Conservation (phyloP, 306 rosid species). For the Prunus fruticosa region DNA sequence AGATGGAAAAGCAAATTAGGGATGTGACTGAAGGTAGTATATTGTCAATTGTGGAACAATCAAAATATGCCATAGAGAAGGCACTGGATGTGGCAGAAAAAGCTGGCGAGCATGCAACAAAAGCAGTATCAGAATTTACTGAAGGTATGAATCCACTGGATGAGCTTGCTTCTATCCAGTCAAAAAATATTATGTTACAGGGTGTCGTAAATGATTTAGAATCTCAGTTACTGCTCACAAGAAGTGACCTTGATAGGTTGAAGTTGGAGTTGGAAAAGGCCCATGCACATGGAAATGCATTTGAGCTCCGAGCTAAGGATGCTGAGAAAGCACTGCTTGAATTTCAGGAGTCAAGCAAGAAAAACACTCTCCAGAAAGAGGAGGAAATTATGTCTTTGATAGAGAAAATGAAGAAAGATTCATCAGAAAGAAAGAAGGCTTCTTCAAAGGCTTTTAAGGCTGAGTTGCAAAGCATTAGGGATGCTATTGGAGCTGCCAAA, state of each 20-base stretch:
- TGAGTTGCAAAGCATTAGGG: slow-evolving; percentile 61
- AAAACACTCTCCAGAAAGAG: slow-evolving; percentile 46
- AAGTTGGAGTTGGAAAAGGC: slow-evolving; percentile 53
- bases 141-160: slow-evolving; percentile 43
- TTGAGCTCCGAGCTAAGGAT: slow-evolving; percentile 48
- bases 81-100: slow-evolving; percentile 61
- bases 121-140: slow-evolving; percentile 39
- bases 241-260: slow-evolving; percentile 46
- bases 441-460: slow-evolving; percentile 57
- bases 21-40: slow-evolving; percentile 65
- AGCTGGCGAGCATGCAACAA: slow-evolving; percentile 46
- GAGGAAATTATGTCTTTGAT: slow-evolving; percentile 54
- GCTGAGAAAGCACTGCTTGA: slow-evolving; percentile 59
- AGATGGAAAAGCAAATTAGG: slow-evolving; percentile 55
- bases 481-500: slow-evolving; percentile 66
- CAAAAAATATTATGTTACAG: slow-evolving; percentile 55
- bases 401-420: slow-evolving; percentile 61
- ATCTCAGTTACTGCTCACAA: slow-evolving; percentile 51
- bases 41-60: slow-evolving; percentile 57
- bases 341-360: slow-evolving; percentile 48
- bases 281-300: slow-evolving; percentile 37
- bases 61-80: slow-evolving; percentile 56
- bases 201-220: slow-evolving; percentile 49
- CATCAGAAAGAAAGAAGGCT: slow-evolving; percentile 46
- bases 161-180: slow-evolving; percentile 48